Evolutionary conservation across 768 basidiomycete species (phyloP).

Genomic region (Rossbeevera mucosa): DNA sequence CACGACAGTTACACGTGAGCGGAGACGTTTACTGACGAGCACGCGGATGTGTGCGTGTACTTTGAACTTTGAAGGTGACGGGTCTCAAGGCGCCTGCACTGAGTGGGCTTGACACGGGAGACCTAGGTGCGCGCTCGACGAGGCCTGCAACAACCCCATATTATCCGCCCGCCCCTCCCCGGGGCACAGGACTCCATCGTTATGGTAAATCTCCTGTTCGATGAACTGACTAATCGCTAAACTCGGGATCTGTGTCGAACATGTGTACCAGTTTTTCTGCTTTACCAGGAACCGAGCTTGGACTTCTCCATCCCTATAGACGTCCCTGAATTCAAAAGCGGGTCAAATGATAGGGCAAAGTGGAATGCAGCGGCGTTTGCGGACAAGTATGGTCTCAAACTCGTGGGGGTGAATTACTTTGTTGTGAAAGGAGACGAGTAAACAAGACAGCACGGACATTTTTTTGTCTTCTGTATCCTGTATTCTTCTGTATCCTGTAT

Average conservation of each 20-base stretch:
- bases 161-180: conserved; percentile 51
- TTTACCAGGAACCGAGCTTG: conserved; percentile 53
- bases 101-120: conserved; percentile 29
- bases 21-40: background rate
- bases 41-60: background rate
- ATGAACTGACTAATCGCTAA: background rate
- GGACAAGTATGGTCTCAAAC: conserved; percentile 44
- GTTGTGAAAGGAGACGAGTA: conserved; percentile 32
- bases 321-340: conserved; percentile 43
- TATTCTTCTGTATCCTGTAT: no score
- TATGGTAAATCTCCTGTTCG: conserved; percentile 40
- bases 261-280: conserved; percentile 43
- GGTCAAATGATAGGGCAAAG: conserved; percentile 41
- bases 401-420: conserved; percentile 60
- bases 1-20: background rate
- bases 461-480: background rate
- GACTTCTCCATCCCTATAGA: conserved; percentile 39
- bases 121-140: conserved; percentile 38
- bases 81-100: conserved; percentile 36
- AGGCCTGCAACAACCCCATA: conserved; percentile 51
- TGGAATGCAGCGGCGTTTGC: conserved; percentile 59
- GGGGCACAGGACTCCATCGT: conserved; percentile 51
- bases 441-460: background rate
- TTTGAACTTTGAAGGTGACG: conserved; percentile 31
- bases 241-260: background rate